Base-by-base conservation (phyloP, 768 basidiomycete species). In the Tephrocybe sp. region DNA sequence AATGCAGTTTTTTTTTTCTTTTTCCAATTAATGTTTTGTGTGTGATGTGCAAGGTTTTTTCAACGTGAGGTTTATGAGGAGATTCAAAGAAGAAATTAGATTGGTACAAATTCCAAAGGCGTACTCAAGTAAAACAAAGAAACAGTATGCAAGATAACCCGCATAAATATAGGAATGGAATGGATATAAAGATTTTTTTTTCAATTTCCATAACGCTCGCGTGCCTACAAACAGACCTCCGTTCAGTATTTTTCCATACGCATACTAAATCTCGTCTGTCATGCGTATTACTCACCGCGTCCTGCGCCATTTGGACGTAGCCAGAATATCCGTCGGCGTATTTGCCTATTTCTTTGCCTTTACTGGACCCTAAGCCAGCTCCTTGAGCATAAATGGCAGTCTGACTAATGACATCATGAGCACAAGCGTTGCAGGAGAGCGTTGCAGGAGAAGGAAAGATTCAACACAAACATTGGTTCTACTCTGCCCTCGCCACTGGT, bases 361-460 rank as follows among this genome's bases (percentile, higher is more conserved):
- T 96, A 64, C 87, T 85, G 0, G 94, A 93, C n/a, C 95, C 95
- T 10, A 98, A 72, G 2, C 95, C 95, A 19, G 84, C 93, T 2
- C 95, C 89, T 55, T 86, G 83, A 8, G 87, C 84, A 65, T 94
- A 98, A 42, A 97, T 82, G 14, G 89, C 85, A 19, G 91, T 90
- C 67, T 85, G 79, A 22, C 90, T 93, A 51, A 30, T 43, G 16
- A 51, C 6, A 16, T 52, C 12, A 32, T 26, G 19, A 59, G 51
- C 20, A 14, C 38, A 38, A 26, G 16, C n/a, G 14, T 22, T 40
- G 35, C 26, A 39, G 42, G 8, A 56, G 34, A 43, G 13, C n/a
- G 14, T 22, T 40, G 35, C 26, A 39, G 42, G 8, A 56, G 34
- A 43, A n/a, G 13, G 34, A 39, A 7, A 20, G 6, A 35, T 36